Conservation (phyloP, 306 rosid species). For the Casuarina glauca region DNA sequence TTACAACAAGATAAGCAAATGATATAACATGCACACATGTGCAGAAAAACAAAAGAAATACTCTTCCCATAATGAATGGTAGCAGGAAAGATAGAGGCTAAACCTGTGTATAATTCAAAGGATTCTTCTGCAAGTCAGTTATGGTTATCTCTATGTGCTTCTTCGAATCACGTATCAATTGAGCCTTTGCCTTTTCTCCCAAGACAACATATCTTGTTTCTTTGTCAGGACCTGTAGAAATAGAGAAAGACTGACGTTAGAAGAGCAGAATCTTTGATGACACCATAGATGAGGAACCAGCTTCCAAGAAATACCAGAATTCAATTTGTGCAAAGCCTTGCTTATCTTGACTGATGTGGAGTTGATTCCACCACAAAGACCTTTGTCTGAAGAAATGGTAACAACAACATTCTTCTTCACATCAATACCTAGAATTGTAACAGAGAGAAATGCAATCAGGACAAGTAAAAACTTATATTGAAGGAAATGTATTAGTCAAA, state of each 20-base stretch:
- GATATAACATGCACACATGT: background rate
- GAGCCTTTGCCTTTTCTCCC: conserved; percentile 98
- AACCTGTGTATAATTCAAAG: conserved; percentile 87
- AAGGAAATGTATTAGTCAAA: background rate
- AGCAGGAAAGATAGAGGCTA: conserved; percentile 16
- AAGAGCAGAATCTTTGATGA: background rate
- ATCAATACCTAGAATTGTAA: conserved; percentile 52
- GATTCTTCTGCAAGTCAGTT: conserved; percentile 90
- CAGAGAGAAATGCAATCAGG: conserved; percentile 22
- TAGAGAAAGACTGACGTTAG: background rate
- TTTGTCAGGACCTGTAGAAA: conserved; percentile 70
- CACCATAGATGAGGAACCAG: conserved; percentile 14
- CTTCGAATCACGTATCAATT: conserved; percentile 86
- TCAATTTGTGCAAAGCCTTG: conserved; percentile 66
- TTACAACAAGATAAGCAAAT: background rate
- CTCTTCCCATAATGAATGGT: background rate
- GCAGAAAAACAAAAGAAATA: background rate
- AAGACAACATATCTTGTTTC: conserved; percentile 73
- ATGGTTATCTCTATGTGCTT: conserved; percentile 55
- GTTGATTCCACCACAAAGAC: conserved; percentile 98
- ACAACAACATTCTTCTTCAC: conserved; percentile 80
- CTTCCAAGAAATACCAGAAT: conserved; percentile 58
- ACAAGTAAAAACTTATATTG: conserved; percentile 10
- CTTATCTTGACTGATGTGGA: conserved; percentile 95
- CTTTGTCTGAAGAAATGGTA: conserved; percentile 94